These are phyloP conservation scores for Zygoascus biomembranicola DNA, from an alignment of 805 yeast genomes.

Conservation along the genomic window DNA sequence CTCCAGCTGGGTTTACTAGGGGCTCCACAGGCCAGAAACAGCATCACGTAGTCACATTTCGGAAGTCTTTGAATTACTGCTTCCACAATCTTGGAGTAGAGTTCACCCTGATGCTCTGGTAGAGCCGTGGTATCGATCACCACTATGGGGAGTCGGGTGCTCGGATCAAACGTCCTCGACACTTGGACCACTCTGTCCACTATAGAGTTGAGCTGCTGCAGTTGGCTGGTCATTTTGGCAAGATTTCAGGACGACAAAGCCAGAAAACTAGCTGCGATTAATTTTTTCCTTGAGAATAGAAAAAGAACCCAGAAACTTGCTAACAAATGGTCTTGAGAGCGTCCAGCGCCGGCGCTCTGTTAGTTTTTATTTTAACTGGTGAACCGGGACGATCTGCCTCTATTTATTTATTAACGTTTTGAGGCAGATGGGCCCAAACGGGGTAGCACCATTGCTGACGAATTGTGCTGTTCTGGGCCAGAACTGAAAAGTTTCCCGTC, in stretches of 20 bases:
- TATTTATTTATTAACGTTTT: background rate
- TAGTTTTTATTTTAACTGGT: too few species aligned
- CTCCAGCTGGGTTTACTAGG: constrained; percentile 53
- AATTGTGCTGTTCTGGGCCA: too few species aligned
- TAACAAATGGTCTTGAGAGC: too few species aligned
- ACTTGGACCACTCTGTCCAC: constrained; percentile 42
- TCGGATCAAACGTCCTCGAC: constrained; percentile 59
- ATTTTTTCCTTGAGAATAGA: too few species aligned
- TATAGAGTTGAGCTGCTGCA: background rate
- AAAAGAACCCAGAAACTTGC: too few species aligned
- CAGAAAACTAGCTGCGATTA: too few species aligned
- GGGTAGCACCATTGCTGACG: too few species aligned
- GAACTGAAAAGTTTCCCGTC: too few species aligned
- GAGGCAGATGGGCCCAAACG: too few species aligned
- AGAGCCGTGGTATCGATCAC: constrained; percentile 77
- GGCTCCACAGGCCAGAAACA: constrained; percentile 79
- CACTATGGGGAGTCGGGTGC: constrained; percentile 60
- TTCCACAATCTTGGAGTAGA: constrained; percentile 45
- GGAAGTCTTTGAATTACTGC: constrained; percentile 54
- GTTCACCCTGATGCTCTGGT: constrained; percentile 48
- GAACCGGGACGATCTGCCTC: background rate
- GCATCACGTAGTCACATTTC: constrained; percentile 49
- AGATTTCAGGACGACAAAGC: too few species aligned
- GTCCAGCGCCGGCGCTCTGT: too few species aligned
- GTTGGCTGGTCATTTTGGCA: too few species aligned